Percentiles rank a stretch among this genome's conserved stretches.
phyloP scores from a whole-genome alignment of 768 basidiomycete genomes.

The Amylocystis lapponica region DNA sequence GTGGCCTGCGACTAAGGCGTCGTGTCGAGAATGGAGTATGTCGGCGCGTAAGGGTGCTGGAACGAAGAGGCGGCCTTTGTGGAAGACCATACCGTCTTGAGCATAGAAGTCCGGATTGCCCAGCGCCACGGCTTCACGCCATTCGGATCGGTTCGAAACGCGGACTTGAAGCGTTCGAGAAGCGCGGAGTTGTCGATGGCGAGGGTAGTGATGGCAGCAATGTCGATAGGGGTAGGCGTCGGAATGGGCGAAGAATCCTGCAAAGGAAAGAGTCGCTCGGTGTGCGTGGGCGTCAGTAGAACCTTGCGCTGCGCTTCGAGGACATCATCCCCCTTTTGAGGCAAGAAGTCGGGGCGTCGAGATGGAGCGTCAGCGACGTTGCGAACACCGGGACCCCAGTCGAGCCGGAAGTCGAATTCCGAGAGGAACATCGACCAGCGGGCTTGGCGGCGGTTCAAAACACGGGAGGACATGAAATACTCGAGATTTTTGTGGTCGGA shows the following conservation, averaged over 20 bases:
- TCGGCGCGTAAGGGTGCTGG: slow-evolving; percentile 29
- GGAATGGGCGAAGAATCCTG: not conserved
- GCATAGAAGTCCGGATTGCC: slow-evolving; percentile 10
- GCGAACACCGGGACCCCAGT: slow-evolving; percentile 26
- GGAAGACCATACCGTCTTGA: slow-evolving; percentile 15
- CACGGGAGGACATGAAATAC: slow-evolving; percentile 28
- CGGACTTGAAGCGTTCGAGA: slow-evolving; percentile 13
- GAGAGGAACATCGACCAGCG: slow-evolving; percentile 27
- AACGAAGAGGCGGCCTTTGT: slow-evolving; percentile 23
- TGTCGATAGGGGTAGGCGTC: too few species aligned
- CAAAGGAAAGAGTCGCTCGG: slow-evolving; percentile 4
- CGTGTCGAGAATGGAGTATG: slow-evolving; percentile 29
- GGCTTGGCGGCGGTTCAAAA: slow-evolving; percentile 31
- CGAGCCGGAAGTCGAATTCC: slow-evolving; percentile 28
- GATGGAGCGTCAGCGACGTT: slow-evolving; percentile 19
- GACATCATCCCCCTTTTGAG: slow-evolving; percentile 18
- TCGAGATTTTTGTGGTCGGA: slow-evolving; percentile 35
- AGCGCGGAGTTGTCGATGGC: slow-evolving; percentile 17
- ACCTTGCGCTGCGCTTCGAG: slow-evolving; percentile 5
- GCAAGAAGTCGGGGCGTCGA: slow-evolving; percentile 17
- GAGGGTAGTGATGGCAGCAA: slow-evolving; percentile 13
- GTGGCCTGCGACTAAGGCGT: slow-evolving; percentile 34
- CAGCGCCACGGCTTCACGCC: slow-evolving; percentile 11
- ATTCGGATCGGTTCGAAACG: slow-evolving; percentile 10
- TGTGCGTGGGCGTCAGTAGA: slow-evolving; percentile 8